Evolutionary conservation across 2,329 filamentous ascomycete species (phyloP), one percentile per base, ranked within the genome.

Genomic region (Aotearoamyces nothofagi): DNA sequence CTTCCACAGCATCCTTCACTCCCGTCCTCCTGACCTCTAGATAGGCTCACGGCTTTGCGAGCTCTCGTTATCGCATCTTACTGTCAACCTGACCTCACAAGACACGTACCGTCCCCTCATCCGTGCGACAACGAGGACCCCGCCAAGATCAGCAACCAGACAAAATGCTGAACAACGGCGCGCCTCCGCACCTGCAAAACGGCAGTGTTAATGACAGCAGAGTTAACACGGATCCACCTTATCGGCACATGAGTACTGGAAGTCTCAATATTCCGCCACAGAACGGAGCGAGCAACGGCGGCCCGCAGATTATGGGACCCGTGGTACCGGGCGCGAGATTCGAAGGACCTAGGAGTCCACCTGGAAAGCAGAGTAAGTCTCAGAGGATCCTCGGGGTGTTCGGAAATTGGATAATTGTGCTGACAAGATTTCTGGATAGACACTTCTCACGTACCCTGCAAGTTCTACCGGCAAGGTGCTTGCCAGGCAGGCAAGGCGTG

Each of bases 391-490:
- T 12, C 11, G 9, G 22, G 20, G 33, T 29, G 11, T 31, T 24
- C 9, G 15, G 17, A 15, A 26, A 4, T n/a, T 24, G 24, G 27
- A 15, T 16, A 12, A 19, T 24, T 37, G 32, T 33, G 39, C 38
- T 35, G 19, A 30, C 33, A 30, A 33, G 5, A 15, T 13, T 13
- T 26, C 12, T n/a, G 10, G 37, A 30, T 39, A 94, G 87, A 93
- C 55, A 93, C 90, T 11, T 79, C 86, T 37, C 90, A 96, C 60
- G 90, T 98, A 24, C 90, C 90, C 22, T 98, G 90, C 78, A 96
- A 96, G 66, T 98, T 98, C 78, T 98, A 90, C 57, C 77, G 84
- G 30, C 83, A 93, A 60, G 86, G 87, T 52, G 76, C 83, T 46
- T 98, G 90, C 55, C 87, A 96, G 66, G 90, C 90, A 33, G 90